Percentiles rank a stretch among this genome's conserved stretches.
These are phyloP conservation scores for Posidonia oceanica DNA, from an alignment of 116 monocot species.

Conservation along the genomic window DNA sequence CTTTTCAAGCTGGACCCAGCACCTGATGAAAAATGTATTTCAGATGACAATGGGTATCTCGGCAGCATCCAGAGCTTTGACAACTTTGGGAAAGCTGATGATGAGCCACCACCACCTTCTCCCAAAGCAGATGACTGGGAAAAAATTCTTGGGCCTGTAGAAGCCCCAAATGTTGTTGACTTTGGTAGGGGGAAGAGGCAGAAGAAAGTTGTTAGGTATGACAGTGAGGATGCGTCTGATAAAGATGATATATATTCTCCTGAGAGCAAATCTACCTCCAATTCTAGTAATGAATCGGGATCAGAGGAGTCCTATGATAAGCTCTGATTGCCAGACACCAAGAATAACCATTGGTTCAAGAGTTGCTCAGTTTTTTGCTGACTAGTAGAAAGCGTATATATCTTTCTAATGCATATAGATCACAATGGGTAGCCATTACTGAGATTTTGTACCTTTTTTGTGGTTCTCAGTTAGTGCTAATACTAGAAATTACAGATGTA, in stretches of 20 bases:
- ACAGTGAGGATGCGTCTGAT: slow-evolving; percentile 13
- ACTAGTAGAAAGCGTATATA: too few relatives aligned
- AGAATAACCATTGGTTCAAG: too few relatives aligned
- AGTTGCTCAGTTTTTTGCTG: too few relatives aligned
- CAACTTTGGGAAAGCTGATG: slow-evolving; percentile 11
- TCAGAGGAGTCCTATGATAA: too few relatives aligned
- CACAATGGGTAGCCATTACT: too few relatives aligned
- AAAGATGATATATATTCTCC: slow-evolving; percentile 27
- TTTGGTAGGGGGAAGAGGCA: slow-evolving; percentile 37
- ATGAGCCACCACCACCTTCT: slow-evolving; percentile 5
- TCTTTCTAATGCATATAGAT: too few relatives aligned
- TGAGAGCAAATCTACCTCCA: slow-evolving; percentile 10
- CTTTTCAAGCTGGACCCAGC: slow-evolving; percentile 40
- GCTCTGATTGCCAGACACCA: too few relatives aligned
- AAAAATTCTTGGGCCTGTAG: slow-evolving; percentile 22
- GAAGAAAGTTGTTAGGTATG: slow-evolving; percentile 25
- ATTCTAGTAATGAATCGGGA: not conserved
- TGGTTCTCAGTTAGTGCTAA: too few relatives aligned
- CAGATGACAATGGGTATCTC: slow-evolving; percentile 40
- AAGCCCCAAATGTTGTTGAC: slow-evolving; percentile 4
- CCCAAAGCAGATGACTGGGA: slow-evolving; percentile 28
- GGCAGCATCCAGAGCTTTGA: slow-evolving; percentile 42
- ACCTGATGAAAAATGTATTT: slow-evolving; percentile 20
- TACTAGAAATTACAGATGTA: too few relatives aligned
- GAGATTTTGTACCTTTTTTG: too few relatives aligned